A percentile compares a stretch with the other conserved stretches of the same genome.
These are phyloP conservation scores for Arachis monticola DNA, from an alignment of 331 rosid species.

Conservation along the genomic window DNA sequence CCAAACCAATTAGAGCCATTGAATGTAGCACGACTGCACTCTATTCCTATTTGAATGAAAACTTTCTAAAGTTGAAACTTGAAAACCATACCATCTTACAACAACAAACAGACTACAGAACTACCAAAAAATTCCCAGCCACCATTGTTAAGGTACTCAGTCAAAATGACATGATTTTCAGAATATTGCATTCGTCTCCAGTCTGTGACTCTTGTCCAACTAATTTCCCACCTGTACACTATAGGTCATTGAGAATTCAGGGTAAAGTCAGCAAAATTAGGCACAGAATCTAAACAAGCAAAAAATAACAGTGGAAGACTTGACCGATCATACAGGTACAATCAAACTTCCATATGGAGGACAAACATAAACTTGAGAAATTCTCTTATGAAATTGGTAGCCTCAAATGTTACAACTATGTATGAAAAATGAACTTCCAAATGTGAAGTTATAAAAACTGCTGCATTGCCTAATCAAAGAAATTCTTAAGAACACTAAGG, in stretches of 20 bases:
- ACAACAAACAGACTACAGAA: slow-evolving; percentile 1
- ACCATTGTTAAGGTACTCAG: neutral
- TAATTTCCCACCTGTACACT: slow-evolving; percentile 6
- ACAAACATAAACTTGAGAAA: slow-evolving; percentile 18
- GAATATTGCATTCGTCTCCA: slow-evolving; percentile 11
- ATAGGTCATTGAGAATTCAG: slow-evolving; percentile 9
- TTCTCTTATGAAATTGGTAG: slow-evolving; percentile 9
- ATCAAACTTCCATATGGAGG: slow-evolving; percentile 1
- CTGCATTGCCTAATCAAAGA: neutral
- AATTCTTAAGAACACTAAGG: neutral
- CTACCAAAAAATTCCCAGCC: neutral
- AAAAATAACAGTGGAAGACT: slow-evolving; percentile 3
- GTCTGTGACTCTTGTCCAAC: neutral
- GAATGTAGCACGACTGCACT: slow-evolving; percentile 2
- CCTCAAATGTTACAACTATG: slow-evolving; percentile 10
- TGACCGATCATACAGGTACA: slow-evolving; percentile 9
- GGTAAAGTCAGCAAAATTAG: slow-evolving; percentile 26
- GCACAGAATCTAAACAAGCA: slow-evolving; percentile 13
- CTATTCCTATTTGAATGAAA: slow-evolving; percentile 6
- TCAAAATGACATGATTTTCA: slow-evolving; percentile 3
- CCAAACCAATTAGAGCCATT: neutral
- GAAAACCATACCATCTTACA: slow-evolving; percentile 6
- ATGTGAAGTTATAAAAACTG: neutral
- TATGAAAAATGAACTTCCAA: slow-evolving; percentile 23
- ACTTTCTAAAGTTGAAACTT: slow-evolving; percentile 22